A percentile compares a stretch with the other conserved stretches of the same genome.
phyloP scores from a whole-genome alignment of 2,329 filamentous ascomycete genomes.

The Stachybotrys echinatus region DNA sequence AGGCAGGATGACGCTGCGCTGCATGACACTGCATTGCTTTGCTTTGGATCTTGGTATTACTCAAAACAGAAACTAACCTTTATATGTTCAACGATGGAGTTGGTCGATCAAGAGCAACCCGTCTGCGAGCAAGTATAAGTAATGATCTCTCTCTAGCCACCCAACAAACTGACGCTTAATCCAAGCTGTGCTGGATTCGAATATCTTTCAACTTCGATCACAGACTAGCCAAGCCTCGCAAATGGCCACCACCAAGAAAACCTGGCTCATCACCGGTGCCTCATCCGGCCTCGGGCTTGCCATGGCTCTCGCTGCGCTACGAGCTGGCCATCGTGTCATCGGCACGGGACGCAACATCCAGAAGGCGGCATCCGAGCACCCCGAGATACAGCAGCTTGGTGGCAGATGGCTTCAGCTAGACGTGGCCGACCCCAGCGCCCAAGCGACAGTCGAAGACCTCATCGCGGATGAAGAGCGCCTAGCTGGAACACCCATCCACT shows the following conservation, averaged over 20 bases:
- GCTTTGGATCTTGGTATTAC: too few relatives aligned
- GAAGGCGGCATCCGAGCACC: background rate
- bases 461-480: background rate
- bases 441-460: background rate
- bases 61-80: too few relatives aligned
- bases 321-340: constrained; percentile 5
- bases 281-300: constrained; percentile 5
- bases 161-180: too few relatives aligned
- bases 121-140: too few relatives aligned
- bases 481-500: background rate
- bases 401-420: background rate
- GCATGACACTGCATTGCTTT: too few relatives aligned
- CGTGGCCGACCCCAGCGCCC: background rate
- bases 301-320: constrained; percentile 6
- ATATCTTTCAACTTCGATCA: too few relatives aligned
- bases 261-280: constrained; percentile 3
- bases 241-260: background rate
- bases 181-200: too few relatives aligned
- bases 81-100: too few relatives aligned
- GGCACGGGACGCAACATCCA: constrained; percentile 4
- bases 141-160: too few relatives aligned
- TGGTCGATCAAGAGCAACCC: too few relatives aligned
- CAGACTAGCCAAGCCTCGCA: too few relatives aligned
- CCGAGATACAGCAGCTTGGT: background rate
- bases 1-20: too few relatives aligned